Percentiles rank a stretch among this genome's conserved stretches.
phyloP scores from a whole-genome alignment of 2,329 filamentous ascomycete species.

The Ophiostoma sp. region DNA sequence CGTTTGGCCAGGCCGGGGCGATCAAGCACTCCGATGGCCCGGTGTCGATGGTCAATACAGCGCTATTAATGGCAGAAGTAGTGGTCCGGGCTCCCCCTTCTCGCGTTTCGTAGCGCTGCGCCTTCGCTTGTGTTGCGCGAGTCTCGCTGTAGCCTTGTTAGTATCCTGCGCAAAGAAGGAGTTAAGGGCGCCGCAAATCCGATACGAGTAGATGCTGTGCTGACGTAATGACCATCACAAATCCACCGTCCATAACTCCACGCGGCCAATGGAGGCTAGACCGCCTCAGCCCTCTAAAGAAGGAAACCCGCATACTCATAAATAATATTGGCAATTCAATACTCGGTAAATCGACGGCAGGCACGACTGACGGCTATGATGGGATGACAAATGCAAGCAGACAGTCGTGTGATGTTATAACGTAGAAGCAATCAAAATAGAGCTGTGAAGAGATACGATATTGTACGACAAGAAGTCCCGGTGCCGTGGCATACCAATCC shows the following conservation, averaged over 20 bases:
- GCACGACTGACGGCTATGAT: not conserved
- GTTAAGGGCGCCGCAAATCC: conserved; percentile 6
- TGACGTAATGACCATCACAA: not conserved
- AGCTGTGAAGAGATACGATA: too few species aligned
- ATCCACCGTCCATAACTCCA: not conserved
- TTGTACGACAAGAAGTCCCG: too few species aligned
- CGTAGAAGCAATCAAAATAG: too few species aligned
- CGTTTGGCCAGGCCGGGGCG: not conserved
- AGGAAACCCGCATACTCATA: not conserved
- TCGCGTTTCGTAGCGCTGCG: conserved; percentile 3
- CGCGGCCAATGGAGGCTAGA: not conserved
- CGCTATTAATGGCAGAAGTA: too few species aligned
- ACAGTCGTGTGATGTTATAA: not conserved
- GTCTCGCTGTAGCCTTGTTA: not conserved
- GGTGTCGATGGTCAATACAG: not conserved
- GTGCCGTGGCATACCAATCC: too few species aligned
- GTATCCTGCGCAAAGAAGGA: not conserved
- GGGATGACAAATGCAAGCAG: not conserved
- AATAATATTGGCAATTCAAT: not conserved
- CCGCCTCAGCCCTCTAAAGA: not conserved
- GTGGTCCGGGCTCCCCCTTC: not conserved
- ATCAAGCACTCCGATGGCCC: not conserved
- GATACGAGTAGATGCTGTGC: not conserved
- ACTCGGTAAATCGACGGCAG: not conserved
- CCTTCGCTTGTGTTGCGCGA: not conserved